Evolutionary conservation across 306 rosid species (phyloP).

Genomic region (Cucurbita pepo): DNA sequence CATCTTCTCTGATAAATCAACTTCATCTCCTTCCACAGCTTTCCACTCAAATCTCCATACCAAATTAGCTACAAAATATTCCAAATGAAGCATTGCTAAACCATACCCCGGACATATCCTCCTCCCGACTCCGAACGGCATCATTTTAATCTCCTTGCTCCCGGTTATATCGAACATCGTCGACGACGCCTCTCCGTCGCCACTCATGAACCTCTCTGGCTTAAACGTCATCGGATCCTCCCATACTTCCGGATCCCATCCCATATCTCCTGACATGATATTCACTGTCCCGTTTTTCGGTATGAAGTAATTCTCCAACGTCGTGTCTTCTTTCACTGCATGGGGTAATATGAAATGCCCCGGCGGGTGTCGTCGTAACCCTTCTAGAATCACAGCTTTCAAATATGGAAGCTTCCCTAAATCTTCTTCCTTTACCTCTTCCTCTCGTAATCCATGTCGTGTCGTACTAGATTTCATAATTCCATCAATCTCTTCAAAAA

Average conservation of each 20-base stretch:
- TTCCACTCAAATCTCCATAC: conserved; percentile 5
- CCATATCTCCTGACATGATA: background rate
- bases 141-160: conserved; percentile 9
- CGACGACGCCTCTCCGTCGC: background rate
- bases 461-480: background rate
- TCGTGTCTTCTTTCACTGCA: conserved; percentile 7
- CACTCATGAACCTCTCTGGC: background rate
- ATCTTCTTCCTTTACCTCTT: conserved; percentile 5
- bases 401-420: conserved; percentile 1
- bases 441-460: background rate
- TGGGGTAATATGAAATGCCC: background rate
- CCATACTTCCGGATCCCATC: conserved; percentile 3
- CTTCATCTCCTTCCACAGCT: conserved; percentile 2
- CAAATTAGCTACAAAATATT: conserved; percentile 8
- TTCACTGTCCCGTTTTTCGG: background rate
- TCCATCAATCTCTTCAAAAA: background rate
- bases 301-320: background rate
- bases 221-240: conserved; percentile 4
- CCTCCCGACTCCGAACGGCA: conserved; percentile 8
- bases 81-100: conserved; percentile 7
- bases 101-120: conserved; percentile 1
- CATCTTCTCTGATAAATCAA: conserved; percentile 2
- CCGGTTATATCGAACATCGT: background rate
- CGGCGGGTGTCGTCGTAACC: conserved; percentile 4
- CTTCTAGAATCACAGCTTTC: conserved; percentile 8